Evolutionary conservation across 345 rosid species (phyloP), one percentile per base, ranked within the genome.

Genomic region (Camelina hispida): DNA sequence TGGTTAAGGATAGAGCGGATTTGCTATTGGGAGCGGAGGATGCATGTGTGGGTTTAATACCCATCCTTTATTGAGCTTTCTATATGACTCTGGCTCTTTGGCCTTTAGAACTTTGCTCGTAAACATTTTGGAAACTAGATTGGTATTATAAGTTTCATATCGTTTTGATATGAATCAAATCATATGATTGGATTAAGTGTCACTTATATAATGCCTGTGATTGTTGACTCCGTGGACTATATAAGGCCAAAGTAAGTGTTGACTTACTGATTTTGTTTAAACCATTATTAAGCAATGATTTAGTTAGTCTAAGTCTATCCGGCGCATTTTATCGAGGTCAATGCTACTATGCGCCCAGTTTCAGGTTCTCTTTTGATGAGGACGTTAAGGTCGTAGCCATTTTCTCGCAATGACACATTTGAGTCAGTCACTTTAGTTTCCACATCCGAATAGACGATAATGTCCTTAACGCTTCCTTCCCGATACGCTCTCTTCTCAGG

Each of bases 381-480:
- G 62, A 38, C 52, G 37, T n/a, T 38, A 18, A 35, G 23, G 67
- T 70, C 76, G 8, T 57, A 50, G 55, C 54, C 67, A 63, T 38
- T 63, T 28, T 48, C 80, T 61, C 35, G 40, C 43, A 56, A 16
- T 5, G 80, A 63, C 42, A 25, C 15, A 5, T 50, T 50, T 47
- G 10, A 43, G 70, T 47, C 48, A 68, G 69, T 62, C 64, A 22
- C 52, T 50, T 28, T 7, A 22, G 55, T 71, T 40, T 16, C n/a
- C n/a, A 56, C 48, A 40, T 64, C 38, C 16, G 50, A 71, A 52
- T 58, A 78, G 81, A 78, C 81, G 53, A 78, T 44, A 72, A 78
- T 78, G 81, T 78, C 81, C 72, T 72, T 87, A 84, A 73, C 85
- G 5, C 71, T 82, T 56, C 69, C 85, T 30, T 78, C 60, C 67